phyloP scores from a whole-genome alignment of 495 filamentous ascomycete genomes.

The Bacidia rubella region DNA sequence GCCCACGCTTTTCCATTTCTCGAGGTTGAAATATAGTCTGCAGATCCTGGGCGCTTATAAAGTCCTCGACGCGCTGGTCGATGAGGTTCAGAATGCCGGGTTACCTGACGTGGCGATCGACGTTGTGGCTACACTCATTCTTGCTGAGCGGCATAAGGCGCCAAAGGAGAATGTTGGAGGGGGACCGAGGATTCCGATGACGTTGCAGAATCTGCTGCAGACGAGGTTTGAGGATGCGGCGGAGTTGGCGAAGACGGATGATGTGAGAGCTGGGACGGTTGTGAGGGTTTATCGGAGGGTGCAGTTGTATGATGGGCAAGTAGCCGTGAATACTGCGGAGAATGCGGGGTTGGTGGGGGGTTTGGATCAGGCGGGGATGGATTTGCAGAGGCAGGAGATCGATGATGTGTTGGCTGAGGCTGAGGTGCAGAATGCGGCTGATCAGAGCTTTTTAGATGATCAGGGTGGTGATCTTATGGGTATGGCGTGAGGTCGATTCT shows the following conservation, averaged over 20 bases:
- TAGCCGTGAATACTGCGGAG: constrained; percentile 32
- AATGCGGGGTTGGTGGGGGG: constrained; percentile 27
- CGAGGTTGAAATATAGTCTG: constrained; percentile 51
- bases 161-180: constrained; percentile 15
- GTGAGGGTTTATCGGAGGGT: constrained; percentile 66
- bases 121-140: constrained; percentile 57
- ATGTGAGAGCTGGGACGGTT: constrained; percentile 50
- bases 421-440: constrained; percentile 13
- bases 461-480: constrained; percentile 4
- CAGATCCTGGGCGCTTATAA: constrained; percentile 56
- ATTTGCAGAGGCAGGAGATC: constrained; percentile 24
- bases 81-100: constrained; percentile 18
- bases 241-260: constrained; percentile 46
- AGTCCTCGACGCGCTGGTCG: not conserved
- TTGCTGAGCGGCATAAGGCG: constrained; percentile 43
- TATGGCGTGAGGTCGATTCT: constrained; percentile 3
- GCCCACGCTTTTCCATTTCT: constrained; percentile 67
- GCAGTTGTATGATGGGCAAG: constrained; percentile 39
- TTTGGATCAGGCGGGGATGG: constrained; percentile 24
- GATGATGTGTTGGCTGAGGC: constrained; percentile 36
- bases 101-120: constrained; percentile 57
- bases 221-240: constrained; percentile 48
- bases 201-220: constrained; percentile 58
- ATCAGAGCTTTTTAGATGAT: constrained; percentile 8
- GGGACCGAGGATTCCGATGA: constrained; percentile 33